Conservation (phyloP, 2,329 filamentous ascomycete genomes). For the Amesomyces nigricolor region DNA sequence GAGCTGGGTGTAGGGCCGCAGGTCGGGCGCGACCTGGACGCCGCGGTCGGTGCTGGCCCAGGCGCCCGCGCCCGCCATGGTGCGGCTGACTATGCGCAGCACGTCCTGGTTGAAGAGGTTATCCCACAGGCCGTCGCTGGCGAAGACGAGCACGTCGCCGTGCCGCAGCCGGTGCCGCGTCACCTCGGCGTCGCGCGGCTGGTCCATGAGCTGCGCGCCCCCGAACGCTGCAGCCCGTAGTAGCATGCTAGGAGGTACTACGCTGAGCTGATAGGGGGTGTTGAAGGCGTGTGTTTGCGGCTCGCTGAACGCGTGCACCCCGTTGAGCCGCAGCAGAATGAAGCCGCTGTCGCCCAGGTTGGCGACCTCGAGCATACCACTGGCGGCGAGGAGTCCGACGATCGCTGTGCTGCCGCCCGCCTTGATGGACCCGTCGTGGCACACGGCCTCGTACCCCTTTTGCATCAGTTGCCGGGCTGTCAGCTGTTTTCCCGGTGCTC, state of each 20-base stretch:
- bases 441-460: slow-evolving; percentile 75
- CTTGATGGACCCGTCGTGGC: slow-evolving; percentile 63
- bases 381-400: slow-evolving; percentile 67
- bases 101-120: slow-evolving; percentile 91
- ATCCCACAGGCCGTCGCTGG: slow-evolving; percentile 93
- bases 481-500: slow-evolving; percentile 33
- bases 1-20: slow-evolving; percentile 48
- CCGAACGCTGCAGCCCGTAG: slow-evolving; percentile 79
- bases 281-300: slow-evolving; percentile 97
- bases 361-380: slow-evolving; percentile 77
- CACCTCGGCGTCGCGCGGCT: slow-evolving; percentile 77
- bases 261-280: slow-evolving; percentile 88
- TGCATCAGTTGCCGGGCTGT: slow-evolving; percentile 70
- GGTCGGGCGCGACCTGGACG: slow-evolving; percentile 56
- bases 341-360: slow-evolving; percentile 96
- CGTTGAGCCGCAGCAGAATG: slow-evolving; percentile 77
- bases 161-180: slow-evolving; percentile 72
- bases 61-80: slow-evolving; percentile 68
- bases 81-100: slow-evolving; percentile 67
- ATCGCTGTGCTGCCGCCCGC: slow-evolving; percentile 92
- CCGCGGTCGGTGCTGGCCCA: slow-evolving; percentile 63
- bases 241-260: slow-evolving; percentile 75
- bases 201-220: slow-evolving; percentile 72
- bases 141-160: slow-evolving; percentile 89
- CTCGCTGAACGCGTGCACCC: slow-evolving; percentile 74